These are phyloP conservation scores for Xylaria sp. DNA, from an alignment of 2,329 filamentous ascomycete genomes.

Conservation along the genomic window DNA sequence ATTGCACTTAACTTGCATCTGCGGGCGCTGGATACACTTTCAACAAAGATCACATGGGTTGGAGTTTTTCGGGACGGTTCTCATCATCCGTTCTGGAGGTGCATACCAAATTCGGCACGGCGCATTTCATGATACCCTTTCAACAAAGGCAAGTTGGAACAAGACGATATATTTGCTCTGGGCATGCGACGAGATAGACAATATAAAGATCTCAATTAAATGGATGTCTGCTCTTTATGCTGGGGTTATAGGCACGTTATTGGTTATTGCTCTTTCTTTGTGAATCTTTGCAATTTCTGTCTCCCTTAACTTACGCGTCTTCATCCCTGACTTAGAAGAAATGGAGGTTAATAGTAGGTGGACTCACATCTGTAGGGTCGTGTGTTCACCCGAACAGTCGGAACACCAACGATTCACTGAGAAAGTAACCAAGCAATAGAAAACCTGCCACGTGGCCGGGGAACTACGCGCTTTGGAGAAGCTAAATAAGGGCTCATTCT, in stretches of 20 bases:
- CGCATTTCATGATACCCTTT: constrained; percentile 48
- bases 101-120: constrained; percentile 16
- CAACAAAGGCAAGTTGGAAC: constrained; percentile 46
- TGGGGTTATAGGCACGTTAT: not conserved
- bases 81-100: constrained; percentile 32
- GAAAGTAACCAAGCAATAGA: too few species aligned
- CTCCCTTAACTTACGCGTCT: not conserved
- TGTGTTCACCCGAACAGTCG: not conserved
- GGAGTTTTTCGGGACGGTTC: constrained; percentile 14
- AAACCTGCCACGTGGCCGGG: not conserved
- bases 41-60: constrained; percentile 28
- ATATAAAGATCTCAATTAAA: constrained; percentile 17
- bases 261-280: not conserved
- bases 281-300: not conserved
- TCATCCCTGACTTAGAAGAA: not conserved
- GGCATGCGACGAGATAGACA: not conserved
- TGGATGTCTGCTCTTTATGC: not conserved
- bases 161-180: not conserved
- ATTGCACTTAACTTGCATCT: constrained; percentile 45
- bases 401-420: not conserved
- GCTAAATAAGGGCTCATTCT: not conserved
- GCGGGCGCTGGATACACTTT: constrained; percentile 30
- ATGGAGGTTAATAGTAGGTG: not conserved
- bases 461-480: not conserved
- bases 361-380: not conserved